These are phyloP conservation scores for Penicillium manginii DNA, from an alignment of 495 filamentous ascomycete genomes.

Conservation along the genomic window DNA sequence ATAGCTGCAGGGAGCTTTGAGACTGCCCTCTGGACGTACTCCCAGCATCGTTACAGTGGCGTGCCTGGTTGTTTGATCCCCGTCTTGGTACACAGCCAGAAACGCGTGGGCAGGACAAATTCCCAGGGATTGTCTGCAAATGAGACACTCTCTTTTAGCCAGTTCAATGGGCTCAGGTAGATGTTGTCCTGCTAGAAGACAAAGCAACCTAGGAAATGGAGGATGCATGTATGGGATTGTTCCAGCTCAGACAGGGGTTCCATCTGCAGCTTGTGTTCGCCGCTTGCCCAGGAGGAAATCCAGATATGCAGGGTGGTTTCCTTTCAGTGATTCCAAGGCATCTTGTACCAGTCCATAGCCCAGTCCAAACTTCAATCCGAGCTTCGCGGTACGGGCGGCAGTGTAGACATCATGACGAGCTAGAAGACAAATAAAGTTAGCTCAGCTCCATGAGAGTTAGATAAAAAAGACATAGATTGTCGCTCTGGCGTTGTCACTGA, in stretches of 20 bases:
- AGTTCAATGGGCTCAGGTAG: background rate
- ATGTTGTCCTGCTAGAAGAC: background rate
- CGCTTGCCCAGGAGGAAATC: constrained; percentile 61
- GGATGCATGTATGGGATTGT: background rate
- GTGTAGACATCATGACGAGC: constrained; percentile 82
- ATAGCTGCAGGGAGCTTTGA: background rate
- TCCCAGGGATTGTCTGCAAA: background rate
- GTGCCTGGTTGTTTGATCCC: background rate
- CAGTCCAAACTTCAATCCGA: constrained; percentile 76
- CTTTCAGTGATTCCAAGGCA: constrained; percentile 61
- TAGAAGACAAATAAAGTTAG: constrained; percentile 38
- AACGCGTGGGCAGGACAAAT: background rate
- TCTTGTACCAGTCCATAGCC: constrained; percentile 84
- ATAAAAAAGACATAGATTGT: background rate
- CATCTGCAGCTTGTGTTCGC: constrained; percentile 18
- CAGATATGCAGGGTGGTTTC: constrained; percentile 71
- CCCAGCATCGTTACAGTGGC: background rate
- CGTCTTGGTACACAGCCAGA: background rate
- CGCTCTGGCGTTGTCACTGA: constrained; percentile 44
- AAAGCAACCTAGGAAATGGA: background rate
- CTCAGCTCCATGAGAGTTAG: constrained; percentile 6
- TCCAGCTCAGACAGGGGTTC: constrained; percentile 27
- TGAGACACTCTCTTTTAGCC: background rate
- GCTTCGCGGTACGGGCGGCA: constrained; percentile 81
- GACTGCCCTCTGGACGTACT: background rate